Base-by-base conservation (phyloP, 108 stramenopile species). In the Thalassiosira profunda region DNA sequence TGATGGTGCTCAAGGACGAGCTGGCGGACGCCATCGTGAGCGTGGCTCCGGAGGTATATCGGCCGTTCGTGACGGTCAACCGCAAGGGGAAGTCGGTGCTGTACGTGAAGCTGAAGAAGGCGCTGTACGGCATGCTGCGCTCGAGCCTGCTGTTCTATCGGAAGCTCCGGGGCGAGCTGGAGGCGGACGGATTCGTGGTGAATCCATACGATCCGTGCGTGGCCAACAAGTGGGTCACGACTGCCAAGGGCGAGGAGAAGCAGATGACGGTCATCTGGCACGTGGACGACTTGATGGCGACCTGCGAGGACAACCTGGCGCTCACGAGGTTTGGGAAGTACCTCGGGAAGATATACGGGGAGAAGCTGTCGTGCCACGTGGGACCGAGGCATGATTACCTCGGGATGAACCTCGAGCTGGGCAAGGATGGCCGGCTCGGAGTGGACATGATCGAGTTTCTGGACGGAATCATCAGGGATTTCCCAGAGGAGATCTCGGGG, bases 251-350 rank as follows among this genome's bases (percentile, higher is more conserved):
- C n/a, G n/a, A n/a, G n/a, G n/a, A n/a, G n/a, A n/a, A 24, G 7
- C 79, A 78, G 29, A 55, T 61, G 24, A 86, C 85, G 1, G 37
- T 86, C 8, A 28, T 61, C 5, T 82, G 72, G 67, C 70, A 86
- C 59, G 81, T 86, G 3, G 85, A 86, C 38, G 83, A 87, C 48
- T n/a, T 58, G 4, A 74, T 43, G 30, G 51, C 47, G 0, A 47
- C 56, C 0, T 44, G 46, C 18, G 33, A 31, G 8, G 48, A 63
- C 17, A 14, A 29, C 25, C 23, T 17, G 9, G 20, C 20, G 55
- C 17, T 60, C 18, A 42, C 18, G 1, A 24, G 37, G 40, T 43
- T 60, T 36, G 28, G 14, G 4, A 15, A 33, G 11, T 21, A 67
- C 3, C 7, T 67, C 4, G 21, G 15, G 1, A 18, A 67, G 10